These are phyloP conservation scores for Dipodascus geniculatus DNA, from an alignment of 805 yeast species.

Conservation along the genomic window DNA sequence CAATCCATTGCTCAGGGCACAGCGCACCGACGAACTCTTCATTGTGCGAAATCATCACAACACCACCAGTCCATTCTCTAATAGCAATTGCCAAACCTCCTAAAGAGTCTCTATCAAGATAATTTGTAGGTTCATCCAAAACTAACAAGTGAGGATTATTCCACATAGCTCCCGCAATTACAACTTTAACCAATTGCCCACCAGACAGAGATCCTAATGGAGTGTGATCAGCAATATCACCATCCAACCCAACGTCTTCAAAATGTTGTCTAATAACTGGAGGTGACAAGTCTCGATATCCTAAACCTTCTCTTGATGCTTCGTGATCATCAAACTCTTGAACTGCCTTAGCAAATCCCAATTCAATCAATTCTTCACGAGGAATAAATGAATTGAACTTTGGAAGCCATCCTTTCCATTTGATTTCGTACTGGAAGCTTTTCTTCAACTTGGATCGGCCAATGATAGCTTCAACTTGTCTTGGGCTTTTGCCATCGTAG, in stretches of 20 bases:
- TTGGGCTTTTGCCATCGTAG: slow-evolving; percentile 78
- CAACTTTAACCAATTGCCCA: slow-evolving; percentile 96
- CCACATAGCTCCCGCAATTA: slow-evolving; percentile 99
- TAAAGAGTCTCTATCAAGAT: slow-evolving; percentile 92
- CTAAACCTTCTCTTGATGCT: slow-evolving; percentile 98
- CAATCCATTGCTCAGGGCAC: slow-evolving; percentile 98
- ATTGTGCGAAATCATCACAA: slow-evolving; percentile 96
- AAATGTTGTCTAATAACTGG: slow-evolving; percentile 91
- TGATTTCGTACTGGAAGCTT: slow-evolving; percentile 91
- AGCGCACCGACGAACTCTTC: slow-evolving; percentile 93
- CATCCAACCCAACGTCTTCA: slow-evolving; percentile 94
- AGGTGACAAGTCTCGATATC: slow-evolving; percentile 89
- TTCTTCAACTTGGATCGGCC: slow-evolving; percentile 96
- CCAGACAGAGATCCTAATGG: slow-evolving; percentile 95
- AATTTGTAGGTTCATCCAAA: slow-evolving; percentile 96
- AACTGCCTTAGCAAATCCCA: slow-evolving; percentile 82
- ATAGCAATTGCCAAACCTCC: slow-evolving; percentile 97
- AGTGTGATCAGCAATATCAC: slow-evolving; percentile 97
- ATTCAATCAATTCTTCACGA: slow-evolving; percentile 64
- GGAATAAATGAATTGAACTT: slow-evolving; percentile 91
- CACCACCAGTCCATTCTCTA: slow-evolving; percentile 98
- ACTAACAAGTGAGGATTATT: slow-evolving; percentile 95
- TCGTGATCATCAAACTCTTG: slow-evolving; percentile 98
- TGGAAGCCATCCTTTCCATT: slow-evolving; percentile 89
- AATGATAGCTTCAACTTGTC: slow-evolving; percentile 85